Evolutionary conservation across 192 early-diverging fungal genomes (phyloP), one percentile per base, ranked within the genome.

Genomic region (Podila clonocystis): DNA sequence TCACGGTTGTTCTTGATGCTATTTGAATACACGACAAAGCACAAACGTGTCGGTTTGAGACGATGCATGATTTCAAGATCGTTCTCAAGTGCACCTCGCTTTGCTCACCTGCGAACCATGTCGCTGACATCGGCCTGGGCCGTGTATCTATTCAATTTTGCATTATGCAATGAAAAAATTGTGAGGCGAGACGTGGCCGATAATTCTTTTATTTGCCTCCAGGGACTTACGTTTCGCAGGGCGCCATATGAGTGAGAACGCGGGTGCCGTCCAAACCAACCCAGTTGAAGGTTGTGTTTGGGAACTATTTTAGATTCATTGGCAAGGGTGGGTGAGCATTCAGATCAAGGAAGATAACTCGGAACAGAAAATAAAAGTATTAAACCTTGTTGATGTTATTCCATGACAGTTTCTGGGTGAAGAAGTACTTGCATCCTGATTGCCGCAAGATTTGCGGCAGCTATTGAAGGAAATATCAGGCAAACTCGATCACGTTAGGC

Each of bases 381-480:
- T 49, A 26, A 67, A 90, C 87, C 82, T 95, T 95, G 87, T 99
- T 99, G 79, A 99, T 96, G 80, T 96, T 98, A 86, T 99, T 99
- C 98, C 98, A 99, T 26, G 95, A 96, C 50, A 99, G 85, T 82
- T 99, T 99, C 82, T 99, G 98, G 4, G 98, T 99, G 82, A 98
- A 99, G 69, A 99, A 99, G 83, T 97, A 99, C 82, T 96, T 84
- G 63, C 95, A 84, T 52, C 88, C 95, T 0, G 95, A 79, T 52
- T 86, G 84, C 33, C 87, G 78, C 28, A 97, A 86, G 45, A 99
- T 96, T 87, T 99, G 98, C 11, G 98, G 98, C 41, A 99, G 73
- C 70, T 79, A 36, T 30, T 13, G 29, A 33, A 34, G 0, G 12
- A 24, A 61, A 12, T 17, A 34, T 0, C 34, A 29, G 9, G 69